phyloP scores from a whole-genome alignment of 2,329 filamentous ascomycete species.

The Phialophora tarda region DNA sequence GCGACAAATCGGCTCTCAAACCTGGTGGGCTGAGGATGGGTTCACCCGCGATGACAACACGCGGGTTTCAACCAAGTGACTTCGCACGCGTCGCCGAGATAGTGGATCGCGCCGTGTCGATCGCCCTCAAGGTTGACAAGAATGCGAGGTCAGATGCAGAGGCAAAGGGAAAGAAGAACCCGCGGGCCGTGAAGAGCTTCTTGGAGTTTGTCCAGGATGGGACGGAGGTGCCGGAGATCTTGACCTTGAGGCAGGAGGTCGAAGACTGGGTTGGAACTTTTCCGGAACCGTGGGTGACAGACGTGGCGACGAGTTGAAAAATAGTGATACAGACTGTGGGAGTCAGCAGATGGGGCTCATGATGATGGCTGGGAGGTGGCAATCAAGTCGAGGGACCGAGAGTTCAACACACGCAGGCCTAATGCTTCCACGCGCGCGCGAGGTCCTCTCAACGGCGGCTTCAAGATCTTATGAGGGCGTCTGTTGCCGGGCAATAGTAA shows the following conservation, averaged over 20 bases:
- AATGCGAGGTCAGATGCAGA: constrained; percentile 38
- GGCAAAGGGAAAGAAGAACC: constrained; percentile 43
- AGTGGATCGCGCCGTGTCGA: constrained; percentile 86
- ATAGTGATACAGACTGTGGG: background rate
- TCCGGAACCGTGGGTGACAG: constrained; percentile 41
- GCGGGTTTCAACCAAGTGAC: constrained; percentile 89
- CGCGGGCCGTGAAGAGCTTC: constrained; percentile 43
- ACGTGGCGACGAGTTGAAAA: constrained; percentile 13
- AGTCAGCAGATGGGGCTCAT: too few relatives aligned
- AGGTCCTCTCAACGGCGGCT: background rate
- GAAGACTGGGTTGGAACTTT: constrained; percentile 46
- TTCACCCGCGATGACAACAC: constrained; percentile 94
- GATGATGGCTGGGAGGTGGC: background rate
- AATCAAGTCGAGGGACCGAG: background rate
- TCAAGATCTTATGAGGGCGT: background rate
- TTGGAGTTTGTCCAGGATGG: constrained; percentile 43
- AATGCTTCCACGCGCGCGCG: background rate
- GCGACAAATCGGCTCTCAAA: constrained; percentile 95
- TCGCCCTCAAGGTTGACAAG: constrained; percentile 51
- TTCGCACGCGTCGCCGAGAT: constrained; percentile 89
- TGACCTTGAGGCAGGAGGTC: constrained; percentile 43
- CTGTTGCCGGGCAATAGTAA: constrained; percentile 1
- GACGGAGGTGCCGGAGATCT: constrained; percentile 41
- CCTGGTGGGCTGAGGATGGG: constrained; percentile 95
- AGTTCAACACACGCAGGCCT: background rate